Percentiles rank a stretch among this genome's conserved stretches.
phyloP scores from a whole-genome alignment of 139 green algal genomes.

The Tetraselmis striata region DNA sequence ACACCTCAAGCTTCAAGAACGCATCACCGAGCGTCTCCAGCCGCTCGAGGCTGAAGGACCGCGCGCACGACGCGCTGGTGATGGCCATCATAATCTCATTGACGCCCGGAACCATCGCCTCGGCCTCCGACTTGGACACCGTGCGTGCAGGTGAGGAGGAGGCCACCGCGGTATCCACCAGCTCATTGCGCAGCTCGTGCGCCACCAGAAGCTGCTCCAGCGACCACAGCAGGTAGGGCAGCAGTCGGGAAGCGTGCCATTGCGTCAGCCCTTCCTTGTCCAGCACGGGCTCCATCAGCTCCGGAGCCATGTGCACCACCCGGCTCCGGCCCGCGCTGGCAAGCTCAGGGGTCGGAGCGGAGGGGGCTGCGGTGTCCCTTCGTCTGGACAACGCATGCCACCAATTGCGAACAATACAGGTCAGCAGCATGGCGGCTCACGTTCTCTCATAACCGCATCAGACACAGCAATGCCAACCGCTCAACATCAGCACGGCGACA shows the following conservation, averaged over 20 bases:
- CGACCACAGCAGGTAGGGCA: conserved; percentile 31
- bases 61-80: conserved; percentile 22
- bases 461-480: too few species aligned
- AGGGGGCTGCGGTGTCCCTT: too few species aligned
- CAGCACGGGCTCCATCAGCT: conserved; percentile 26
- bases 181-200: conserved; percentile 21
- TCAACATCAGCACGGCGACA: too few species aligned
- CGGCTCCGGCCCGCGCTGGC: not conserved
- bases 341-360: too few species aligned
- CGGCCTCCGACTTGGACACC: not conserved
- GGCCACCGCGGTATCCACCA: not conserved
- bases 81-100: conserved; percentile 25
- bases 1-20: conserved; percentile 26
- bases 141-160: not conserved
- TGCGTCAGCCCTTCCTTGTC: conserved; percentile 19
- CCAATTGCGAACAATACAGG: too few species aligned
- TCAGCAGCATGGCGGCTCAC: too few species aligned
- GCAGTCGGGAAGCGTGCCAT: conserved; percentile 12
- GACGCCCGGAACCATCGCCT: conserved; percentile 17
- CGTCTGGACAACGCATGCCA: too few species aligned
- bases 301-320: conserved; percentile 25
- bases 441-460: too few species aligned
- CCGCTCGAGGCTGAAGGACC: conserved; percentile 28
- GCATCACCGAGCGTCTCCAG: conserved; percentile 43
- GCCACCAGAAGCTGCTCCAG: conserved; percentile 26